phyloP scores from a whole-genome alignment of 257 asterid species.

The Primulina huaijiensis region DNA sequence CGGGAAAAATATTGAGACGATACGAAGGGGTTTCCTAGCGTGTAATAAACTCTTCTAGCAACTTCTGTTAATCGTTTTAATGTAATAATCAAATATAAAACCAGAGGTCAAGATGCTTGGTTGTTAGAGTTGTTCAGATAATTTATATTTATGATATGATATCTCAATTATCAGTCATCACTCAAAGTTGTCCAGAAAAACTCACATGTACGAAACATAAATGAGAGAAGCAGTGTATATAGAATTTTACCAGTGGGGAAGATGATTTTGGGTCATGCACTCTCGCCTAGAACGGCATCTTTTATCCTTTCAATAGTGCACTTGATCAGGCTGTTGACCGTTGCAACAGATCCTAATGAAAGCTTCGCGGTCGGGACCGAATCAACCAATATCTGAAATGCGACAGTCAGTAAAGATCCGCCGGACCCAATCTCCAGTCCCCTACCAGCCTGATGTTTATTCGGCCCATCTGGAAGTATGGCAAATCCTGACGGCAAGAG shows the following conservation, averaged over 20 bases:
- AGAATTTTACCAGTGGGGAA: neutral
- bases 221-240: neutral
- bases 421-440: constrained; percentile 16
- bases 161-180: too few relatives aligned
- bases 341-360: constrained; percentile 32
- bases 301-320: constrained; percentile 41
- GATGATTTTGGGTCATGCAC: neutral
- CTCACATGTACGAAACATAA: neutral
- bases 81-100: too few relatives aligned
- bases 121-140: too few relatives aligned
- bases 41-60: too few relatives aligned
- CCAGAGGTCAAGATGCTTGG: too few relatives aligned
- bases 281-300: constrained; percentile 12
- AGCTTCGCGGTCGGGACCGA: constrained; percentile 31
- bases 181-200: too few relatives aligned
- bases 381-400: constrained; percentile 52
- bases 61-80: too few relatives aligned
- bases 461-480: constrained; percentile 53
- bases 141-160: too few relatives aligned
- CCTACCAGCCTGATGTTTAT: constrained; percentile 18
- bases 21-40: too few relatives aligned
- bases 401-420: constrained; percentile 48
- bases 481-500: constrained; percentile 64
- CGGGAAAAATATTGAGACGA: too few relatives aligned
- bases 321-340: constrained; percentile 30